phyloP scores from a whole-genome alignment of 2,329 filamentous ascomycete genomes.

The Sporothrix phasma region DNA sequence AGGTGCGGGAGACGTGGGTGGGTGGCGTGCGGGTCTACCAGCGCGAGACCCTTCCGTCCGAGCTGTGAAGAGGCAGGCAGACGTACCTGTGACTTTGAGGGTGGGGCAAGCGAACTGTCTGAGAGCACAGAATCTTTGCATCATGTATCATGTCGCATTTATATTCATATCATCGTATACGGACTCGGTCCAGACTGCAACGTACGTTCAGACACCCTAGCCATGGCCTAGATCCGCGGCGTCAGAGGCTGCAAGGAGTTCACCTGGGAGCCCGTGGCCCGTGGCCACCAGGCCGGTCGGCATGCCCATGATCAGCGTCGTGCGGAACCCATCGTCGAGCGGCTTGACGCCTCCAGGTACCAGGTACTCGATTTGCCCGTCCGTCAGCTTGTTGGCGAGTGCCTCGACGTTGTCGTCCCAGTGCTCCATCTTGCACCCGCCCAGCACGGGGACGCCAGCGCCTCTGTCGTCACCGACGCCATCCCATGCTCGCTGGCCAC shows the following conservation, averaged over 20 bases:
- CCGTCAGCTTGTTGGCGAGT: slow-evolving; percentile 37
- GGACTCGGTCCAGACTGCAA: no score
- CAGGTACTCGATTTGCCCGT: slow-evolving; percentile 44
- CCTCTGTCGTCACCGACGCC: slow-evolving; percentile 48
- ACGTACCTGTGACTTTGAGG: no score
- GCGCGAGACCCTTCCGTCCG: slow-evolving; percentile 18
- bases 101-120: no score
- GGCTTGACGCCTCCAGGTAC: slow-evolving; percentile 39
- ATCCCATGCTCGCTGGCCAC: slow-evolving; percentile 47
- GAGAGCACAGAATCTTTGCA: no score
- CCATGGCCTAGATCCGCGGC: slow-evolving; percentile 3
- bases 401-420: slow-evolving; percentile 46
- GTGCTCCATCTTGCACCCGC: slow-evolving; percentile 43
- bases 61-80: not conserved
- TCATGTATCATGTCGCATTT: no score
- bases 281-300: not conserved
- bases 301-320: slow-evolving; percentile 20
- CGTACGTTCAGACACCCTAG: no score
- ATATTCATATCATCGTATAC: no score
- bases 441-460: slow-evolving; percentile 44
- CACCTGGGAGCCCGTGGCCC: not conserved
- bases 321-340: slow-evolving; percentile 48
- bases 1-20: slow-evolving; percentile 59
- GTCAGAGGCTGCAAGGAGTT: slow-evolving; percentile 14
- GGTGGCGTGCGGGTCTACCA: slow-evolving; percentile 43